Evolutionary conservation across 2,329 filamentous ascomycete species (phyloP).

Genomic region (Aspergillus sp.): DNA sequence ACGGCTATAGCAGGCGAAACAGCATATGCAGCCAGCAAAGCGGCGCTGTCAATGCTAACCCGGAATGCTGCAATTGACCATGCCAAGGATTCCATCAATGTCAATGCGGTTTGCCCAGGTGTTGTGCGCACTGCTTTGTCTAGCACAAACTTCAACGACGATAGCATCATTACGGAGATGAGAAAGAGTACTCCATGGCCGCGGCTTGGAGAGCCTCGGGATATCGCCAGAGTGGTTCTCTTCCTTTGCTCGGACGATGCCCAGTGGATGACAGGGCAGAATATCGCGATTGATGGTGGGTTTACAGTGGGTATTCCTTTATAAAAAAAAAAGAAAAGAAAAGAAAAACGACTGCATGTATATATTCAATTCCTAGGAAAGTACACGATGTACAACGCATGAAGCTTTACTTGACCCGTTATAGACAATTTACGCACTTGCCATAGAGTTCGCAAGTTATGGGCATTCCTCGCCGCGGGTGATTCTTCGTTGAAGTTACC

Average conservation of each 20-base stretch:
- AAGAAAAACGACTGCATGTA: too few relatives aligned
- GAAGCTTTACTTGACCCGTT: too few relatives aligned
- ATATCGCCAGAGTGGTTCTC: not conserved
- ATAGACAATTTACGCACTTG: too few relatives aligned
- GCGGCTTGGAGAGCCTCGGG: not conserved
- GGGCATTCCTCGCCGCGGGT: too few relatives aligned
- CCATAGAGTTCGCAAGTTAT: too few relatives aligned
- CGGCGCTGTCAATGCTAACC: not conserved
- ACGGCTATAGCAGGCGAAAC: not conserved
- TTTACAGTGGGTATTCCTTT: conserved; percentile 14
- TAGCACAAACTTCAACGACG: not conserved
- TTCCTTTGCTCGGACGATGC: not conserved
- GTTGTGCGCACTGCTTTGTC: not conserved
- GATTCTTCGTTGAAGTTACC: too few relatives aligned
- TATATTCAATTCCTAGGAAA: too few relatives aligned
- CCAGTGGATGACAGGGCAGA: not conserved
- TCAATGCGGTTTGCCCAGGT: not conserved
- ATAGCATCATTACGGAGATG: not conserved
- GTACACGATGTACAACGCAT: too few relatives aligned
- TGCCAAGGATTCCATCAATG: not conserved
- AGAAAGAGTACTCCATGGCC: not conserved
- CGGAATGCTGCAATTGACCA: not conserved
- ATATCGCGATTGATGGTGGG: not conserved
- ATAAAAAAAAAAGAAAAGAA: too few relatives aligned
- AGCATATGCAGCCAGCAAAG: not conserved